Conservation (phyloP, 371 early-diverging fungal genomes). For the Circinella minor region DNA sequence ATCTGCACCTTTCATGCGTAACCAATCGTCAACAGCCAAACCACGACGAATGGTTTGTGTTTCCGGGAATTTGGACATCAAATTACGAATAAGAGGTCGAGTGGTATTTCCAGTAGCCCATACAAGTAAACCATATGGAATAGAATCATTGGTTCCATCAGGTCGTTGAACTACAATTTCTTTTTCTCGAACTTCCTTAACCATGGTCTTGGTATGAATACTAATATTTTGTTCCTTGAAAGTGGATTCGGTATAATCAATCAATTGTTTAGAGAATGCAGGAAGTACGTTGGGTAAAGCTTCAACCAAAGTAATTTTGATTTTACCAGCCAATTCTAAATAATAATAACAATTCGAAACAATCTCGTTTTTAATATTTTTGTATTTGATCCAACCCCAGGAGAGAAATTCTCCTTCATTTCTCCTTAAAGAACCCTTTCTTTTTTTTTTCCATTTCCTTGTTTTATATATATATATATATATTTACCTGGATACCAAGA, state of each 20-base stretch:
- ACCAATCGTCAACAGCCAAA: conserved; percentile 81
- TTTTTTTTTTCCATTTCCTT: neutral
- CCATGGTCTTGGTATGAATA: conserved; percentile 87
- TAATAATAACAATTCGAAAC: neutral
- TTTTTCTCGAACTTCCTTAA: conserved; percentile 86
- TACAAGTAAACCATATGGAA: conserved; percentile 89
- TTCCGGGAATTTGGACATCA: conserved; percentile 74
- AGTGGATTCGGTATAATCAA: conserved; percentile 88
- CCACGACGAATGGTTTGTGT: conserved; percentile 84
- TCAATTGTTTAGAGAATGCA: conserved; percentile 87
- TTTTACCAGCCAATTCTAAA: conserved; percentile 74
- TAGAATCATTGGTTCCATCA: conserved; percentile 64
- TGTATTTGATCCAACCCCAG: neutral
- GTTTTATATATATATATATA: conserved; percentile 11
- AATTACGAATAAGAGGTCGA: conserved; percentile 74
- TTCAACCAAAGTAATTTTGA: conserved; percentile 91
- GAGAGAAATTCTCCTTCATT: too few relatives aligned
- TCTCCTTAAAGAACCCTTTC: neutral
- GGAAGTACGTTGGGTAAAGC: conserved; percentile 88
- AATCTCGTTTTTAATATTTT: too few relatives aligned
- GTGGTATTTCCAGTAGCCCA: conserved; percentile 97
- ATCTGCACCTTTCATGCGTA: conserved; percentile 75
- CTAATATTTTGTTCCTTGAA: conserved; percentile 88
- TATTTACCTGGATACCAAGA: conserved; percentile 79
- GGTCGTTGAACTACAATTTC: conserved; percentile 78